phyloP scores from a whole-genome alignment of 495 filamentous ascomycete genomes.

The Monascus purpureus region DNA sequence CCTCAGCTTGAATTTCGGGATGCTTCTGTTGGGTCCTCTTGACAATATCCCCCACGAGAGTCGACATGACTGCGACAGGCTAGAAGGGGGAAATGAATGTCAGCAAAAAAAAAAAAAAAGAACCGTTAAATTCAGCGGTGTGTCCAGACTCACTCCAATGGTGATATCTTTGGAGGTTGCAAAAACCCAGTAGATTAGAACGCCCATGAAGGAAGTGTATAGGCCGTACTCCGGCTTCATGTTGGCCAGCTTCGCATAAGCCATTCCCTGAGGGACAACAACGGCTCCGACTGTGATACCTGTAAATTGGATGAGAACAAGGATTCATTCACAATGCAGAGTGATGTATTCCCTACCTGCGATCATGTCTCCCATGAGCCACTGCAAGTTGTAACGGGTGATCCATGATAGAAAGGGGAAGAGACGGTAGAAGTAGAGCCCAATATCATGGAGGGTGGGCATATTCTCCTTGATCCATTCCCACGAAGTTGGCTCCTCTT shows the following conservation, averaged over 20 bases:
- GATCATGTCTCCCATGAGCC: slow-evolving; percentile 78
- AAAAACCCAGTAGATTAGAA: slow-evolving; percentile 95
- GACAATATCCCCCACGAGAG: slow-evolving; percentile 71
- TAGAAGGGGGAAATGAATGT: slow-evolving; percentile 17
- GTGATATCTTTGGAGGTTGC: slow-evolving; percentile 99
- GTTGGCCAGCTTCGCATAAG: slow-evolving; percentile 76
- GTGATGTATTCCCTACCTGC: slow-evolving; percentile 47
- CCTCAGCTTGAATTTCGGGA: slow-evolving; percentile 43
- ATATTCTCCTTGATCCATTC: slow-evolving; percentile 56
- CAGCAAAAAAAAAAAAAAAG: background rate
- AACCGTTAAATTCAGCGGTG: no score
- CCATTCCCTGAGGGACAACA: slow-evolving; percentile 95
- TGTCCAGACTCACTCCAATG: slow-evolving; percentile 83
- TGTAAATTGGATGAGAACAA: slow-evolving; percentile 15
- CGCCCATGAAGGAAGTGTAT: slow-evolving; percentile 97
- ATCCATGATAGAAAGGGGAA: slow-evolving; percentile 92
- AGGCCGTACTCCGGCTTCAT: slow-evolving; percentile 72
- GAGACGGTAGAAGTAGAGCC: slow-evolving; percentile 48
- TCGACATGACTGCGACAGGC: slow-evolving; percentile 95
- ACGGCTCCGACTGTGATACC: slow-evolving; percentile 91
- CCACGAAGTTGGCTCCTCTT: slow-evolving; percentile 57
- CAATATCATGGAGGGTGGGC: slow-evolving; percentile 41
- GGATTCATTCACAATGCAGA: no score
- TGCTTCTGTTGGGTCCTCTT: slow-evolving; percentile 36
- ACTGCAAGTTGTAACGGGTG: slow-evolving; percentile 70